Conservation (phyloP, 257 asterid species). For the Plantago ovata region DNA sequence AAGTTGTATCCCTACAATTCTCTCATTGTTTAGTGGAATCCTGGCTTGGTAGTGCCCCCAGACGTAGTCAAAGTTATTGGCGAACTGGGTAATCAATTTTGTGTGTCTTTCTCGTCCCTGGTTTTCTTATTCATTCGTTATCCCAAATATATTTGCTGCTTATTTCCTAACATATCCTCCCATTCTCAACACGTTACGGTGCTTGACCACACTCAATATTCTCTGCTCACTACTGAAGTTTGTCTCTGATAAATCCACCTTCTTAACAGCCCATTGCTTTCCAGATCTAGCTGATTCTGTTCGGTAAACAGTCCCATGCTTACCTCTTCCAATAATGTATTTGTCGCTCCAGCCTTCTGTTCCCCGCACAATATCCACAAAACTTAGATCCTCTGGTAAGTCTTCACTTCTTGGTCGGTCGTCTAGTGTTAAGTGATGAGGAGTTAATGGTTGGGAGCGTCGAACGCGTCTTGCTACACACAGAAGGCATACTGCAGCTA, state of each 20-base stretch:
- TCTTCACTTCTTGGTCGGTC: slow-evolving; percentile 32
- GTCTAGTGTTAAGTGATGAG: slow-evolving; percentile 19
- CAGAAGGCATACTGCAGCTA: slow-evolving; percentile 25
- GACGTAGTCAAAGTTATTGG: too few relatives aligned
- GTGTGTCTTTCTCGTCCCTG: too few relatives aligned
- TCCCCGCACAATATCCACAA: slow-evolving; percentile 40
- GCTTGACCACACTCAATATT: slow-evolving; percentile 35
- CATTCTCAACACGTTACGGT: slow-evolving; percentile 48
- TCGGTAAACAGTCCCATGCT: slow-evolving; percentile 47
- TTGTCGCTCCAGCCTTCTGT: slow-evolving; percentile 48
- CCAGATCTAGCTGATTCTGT: slow-evolving; percentile 35
- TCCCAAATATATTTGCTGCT: too few relatives aligned
- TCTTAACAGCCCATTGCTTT: slow-evolving; percentile 42
- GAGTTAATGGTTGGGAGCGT: slow-evolving; percentile 13
- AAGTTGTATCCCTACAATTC: too few relatives aligned
- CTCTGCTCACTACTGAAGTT: slow-evolving; percentile 36
- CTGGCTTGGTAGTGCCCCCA: too few relatives aligned
- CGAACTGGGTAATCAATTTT: too few relatives aligned
- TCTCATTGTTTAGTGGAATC: too few relatives aligned
- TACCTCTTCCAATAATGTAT: slow-evolving; percentile 54
- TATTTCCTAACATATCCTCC: too few relatives aligned
- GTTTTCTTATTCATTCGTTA: too few relatives aligned
- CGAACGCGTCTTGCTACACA: slow-evolving; percentile 14
- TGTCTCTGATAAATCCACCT: slow-evolving; percentile 32
- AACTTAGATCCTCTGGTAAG: slow-evolving; percentile 36